Percentiles rank a stretch among this genome's conserved stretches.
Conservation (phyloP, 164 flowering plant genomes). For the Macadamia integrifolia region DNA sequence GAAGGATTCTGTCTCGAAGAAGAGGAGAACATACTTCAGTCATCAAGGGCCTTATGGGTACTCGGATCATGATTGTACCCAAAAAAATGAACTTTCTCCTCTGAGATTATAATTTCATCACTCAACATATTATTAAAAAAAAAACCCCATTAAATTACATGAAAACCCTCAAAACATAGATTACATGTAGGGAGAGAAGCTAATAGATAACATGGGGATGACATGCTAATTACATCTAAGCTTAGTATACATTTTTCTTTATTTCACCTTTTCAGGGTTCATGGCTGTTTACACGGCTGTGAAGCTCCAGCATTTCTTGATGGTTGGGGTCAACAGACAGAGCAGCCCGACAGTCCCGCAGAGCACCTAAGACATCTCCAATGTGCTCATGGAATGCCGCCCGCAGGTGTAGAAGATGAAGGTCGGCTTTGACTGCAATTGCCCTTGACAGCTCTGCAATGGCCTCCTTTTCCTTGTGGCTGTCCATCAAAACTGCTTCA, state of each 20-base stretch:
- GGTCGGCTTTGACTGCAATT: constrained; percentile 92
- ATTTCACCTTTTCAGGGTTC: constrained; percentile 44
- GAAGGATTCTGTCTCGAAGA: too few species aligned
- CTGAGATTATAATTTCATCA: too few species aligned
- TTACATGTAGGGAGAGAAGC: too few species aligned
- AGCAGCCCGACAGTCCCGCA: constrained; percentile 91
- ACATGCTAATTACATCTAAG: too few species aligned
- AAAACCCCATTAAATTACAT: too few species aligned
- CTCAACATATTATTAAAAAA: too few species aligned
- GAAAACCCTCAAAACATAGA: too few species aligned
- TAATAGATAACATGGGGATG: too few species aligned
- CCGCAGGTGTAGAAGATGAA: constrained; percentile 85
- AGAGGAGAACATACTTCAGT: too few species aligned
- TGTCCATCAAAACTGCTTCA: constrained; percentile 90
- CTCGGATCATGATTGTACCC: too few species aligned
- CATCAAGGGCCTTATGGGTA: too few species aligned
- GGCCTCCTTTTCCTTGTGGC: constrained; percentile 86
- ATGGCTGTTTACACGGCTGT: constrained; percentile 82
- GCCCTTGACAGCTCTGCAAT: constrained; percentile 89
- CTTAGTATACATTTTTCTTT: not conserved
- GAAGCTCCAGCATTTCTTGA: constrained; percentile 92
- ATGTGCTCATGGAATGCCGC: constrained; percentile 94
- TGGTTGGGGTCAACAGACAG: constrained; percentile 95
- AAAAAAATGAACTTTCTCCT: too few species aligned
- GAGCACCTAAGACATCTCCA: constrained; percentile 68